Evolutionary conservation across 371 early-diverging fungal genomes (phyloP).

Genomic region (Entomophthora muscae): DNA sequence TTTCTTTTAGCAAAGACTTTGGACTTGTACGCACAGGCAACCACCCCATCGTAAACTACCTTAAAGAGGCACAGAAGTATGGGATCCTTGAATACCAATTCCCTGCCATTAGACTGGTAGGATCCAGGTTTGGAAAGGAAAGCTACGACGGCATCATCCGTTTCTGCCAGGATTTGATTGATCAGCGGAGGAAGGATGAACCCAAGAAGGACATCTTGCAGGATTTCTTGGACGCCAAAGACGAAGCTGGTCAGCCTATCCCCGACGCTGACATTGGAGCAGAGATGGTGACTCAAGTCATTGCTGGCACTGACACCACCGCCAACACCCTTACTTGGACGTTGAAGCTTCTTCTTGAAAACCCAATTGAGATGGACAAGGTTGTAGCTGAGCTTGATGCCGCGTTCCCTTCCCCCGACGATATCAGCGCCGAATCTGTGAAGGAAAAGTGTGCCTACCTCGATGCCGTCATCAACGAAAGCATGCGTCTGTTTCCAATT

Average conservation of each 20-base stretch:
- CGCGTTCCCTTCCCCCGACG: background rate
- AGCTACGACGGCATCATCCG: background rate
- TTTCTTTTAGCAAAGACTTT: constrained; percentile 27
- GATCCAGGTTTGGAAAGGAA: constrained; percentile 1
- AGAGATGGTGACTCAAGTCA: constrained; percentile 11
- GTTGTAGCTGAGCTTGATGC: constrained; percentile 11
- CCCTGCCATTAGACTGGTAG: constrained; percentile 7
- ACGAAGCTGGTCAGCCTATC: constrained; percentile 10
- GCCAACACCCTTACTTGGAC: constrained; percentile 12
- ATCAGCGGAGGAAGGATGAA: constrained; percentile 4
- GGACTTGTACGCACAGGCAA: constrained; percentile 21
- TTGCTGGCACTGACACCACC: constrained; percentile 16
- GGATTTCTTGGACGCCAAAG: constrained; percentile 11
- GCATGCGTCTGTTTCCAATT: constrained; percentile 14
- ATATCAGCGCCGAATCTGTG: constrained; percentile 10
- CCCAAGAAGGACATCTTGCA: constrained; percentile 12
- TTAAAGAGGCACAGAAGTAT: constrained; percentile 8
- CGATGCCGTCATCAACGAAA: constrained; percentile 17
- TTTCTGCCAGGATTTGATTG: background rate
- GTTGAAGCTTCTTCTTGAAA: constrained; percentile 10
- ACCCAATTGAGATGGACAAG: constrained; percentile 9
- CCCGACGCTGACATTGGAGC: constrained; percentile 10
- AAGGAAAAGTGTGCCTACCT: constrained; percentile 15
- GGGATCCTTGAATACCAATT: constrained; percentile 6
- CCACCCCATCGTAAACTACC: constrained; percentile 16